Conservation (phyloP, 1,139 yeast genomes). For the Pichia sorboxylosa region DNA sequence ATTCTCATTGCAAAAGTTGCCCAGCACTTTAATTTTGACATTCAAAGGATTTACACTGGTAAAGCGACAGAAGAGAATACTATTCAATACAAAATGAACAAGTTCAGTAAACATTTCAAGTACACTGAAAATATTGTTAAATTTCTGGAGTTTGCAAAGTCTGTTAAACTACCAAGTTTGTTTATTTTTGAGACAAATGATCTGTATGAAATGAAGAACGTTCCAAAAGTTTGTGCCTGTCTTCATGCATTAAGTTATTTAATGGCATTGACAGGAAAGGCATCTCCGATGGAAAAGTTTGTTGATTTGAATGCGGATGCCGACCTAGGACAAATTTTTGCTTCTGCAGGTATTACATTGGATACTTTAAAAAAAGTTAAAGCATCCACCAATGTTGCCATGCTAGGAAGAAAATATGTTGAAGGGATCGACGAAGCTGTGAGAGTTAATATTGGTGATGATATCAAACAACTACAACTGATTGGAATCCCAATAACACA, state of each 20-base stretch:
- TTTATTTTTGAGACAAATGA: conserved; percentile 88
- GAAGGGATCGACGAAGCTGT: conserved; percentile 22
- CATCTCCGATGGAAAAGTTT: conserved; percentile 32
- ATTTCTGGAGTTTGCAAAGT: conserved; percentile 63
- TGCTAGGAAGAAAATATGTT: conserved; percentile 22
- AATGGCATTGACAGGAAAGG: conserved; percentile 41
- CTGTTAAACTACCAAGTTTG: conserved; percentile 69
- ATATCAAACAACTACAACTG: conserved; percentile 11
- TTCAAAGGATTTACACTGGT: too few species aligned
- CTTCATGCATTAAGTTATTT: conserved; percentile 78
- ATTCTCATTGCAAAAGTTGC: conserved; percentile 74
- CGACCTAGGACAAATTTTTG: too few species aligned
- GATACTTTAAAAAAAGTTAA: conserved; percentile 60
- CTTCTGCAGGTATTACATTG: too few species aligned
- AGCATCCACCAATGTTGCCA: conserved; percentile 43
- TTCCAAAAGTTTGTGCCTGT: conserved; percentile 91
- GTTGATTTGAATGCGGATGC: conserved; percentile 4
- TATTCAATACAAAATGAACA: conserved; percentile 19
- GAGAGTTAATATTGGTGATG: conserved; percentile 20
- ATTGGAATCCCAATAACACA: conserved; percentile 3
- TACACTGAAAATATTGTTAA: conserved; percentile 89
- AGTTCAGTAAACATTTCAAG: conserved; percentile 37
- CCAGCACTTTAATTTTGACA: conserved; percentile 51
- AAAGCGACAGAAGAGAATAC: conserved; percentile 47
- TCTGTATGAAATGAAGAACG: conserved; percentile 80